phyloP scores from a whole-genome alignment of 1,139 yeast genomes.

The Wickerhamomyces sp. region DNA sequence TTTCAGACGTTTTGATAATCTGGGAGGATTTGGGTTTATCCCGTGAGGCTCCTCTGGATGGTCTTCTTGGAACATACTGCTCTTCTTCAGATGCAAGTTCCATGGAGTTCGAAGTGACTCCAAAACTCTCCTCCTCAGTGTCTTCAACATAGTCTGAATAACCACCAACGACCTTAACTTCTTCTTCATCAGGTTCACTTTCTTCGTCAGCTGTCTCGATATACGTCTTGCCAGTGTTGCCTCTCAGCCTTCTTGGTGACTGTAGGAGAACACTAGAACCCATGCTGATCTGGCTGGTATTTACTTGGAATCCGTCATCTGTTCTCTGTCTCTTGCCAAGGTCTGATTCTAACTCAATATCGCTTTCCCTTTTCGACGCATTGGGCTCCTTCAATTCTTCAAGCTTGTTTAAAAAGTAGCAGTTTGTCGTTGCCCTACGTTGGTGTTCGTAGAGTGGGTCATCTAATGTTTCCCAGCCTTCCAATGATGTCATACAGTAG shows the following conservation, averaged over 20 bases:
- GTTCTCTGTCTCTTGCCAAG: neutral
- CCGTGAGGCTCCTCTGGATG: slow-evolving; percentile 4
- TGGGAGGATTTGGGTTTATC: slow-evolving; percentile 1
- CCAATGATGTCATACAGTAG: slow-evolving; percentile 64
- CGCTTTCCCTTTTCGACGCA: slow-evolving; percentile 7
- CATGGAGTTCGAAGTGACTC: slow-evolving; percentile 18
- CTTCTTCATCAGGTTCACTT: neutral
- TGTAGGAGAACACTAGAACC: neutral
- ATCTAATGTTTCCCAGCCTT: slow-evolving; percentile 69
- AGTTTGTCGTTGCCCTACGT: slow-evolving; percentile 39
- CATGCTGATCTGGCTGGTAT: neutral
- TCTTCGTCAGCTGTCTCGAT: slow-evolving; percentile 1
- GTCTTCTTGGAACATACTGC: slow-evolving; percentile 7
- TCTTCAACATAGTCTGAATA: too few species aligned
- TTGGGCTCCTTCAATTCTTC: slow-evolving; percentile 4
- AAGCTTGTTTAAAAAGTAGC: slow-evolving; percentile 39
- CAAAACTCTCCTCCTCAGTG: slow-evolving; percentile 19
- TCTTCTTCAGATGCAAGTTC: slow-evolving; percentile 17
- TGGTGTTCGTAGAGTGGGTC: slow-evolving; percentile 55
- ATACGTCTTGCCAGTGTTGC: slow-evolving; percentile 3
- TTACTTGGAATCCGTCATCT: too few species aligned
- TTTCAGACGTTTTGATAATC: neutral
- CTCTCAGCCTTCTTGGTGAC: slow-evolving; percentile 5
- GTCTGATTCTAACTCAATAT: neutral
- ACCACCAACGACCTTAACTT: too few species aligned